Conservation (phyloP, 1,139 yeast genomes). For the Taphrina deformans region DNA sequence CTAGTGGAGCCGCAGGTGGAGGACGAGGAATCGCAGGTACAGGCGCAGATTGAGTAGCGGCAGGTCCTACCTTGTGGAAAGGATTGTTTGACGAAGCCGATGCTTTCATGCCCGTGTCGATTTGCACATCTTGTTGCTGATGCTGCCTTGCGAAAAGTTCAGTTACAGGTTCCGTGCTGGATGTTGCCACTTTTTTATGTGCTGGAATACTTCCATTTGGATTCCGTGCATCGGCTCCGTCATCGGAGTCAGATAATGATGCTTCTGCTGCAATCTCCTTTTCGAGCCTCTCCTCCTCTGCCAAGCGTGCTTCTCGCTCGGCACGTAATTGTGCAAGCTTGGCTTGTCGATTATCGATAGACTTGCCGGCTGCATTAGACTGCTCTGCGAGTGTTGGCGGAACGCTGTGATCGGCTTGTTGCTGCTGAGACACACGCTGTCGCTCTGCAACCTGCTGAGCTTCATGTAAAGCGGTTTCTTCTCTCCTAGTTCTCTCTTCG, state of each 20-base stretch:
- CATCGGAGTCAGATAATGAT: constrained; percentile 39
- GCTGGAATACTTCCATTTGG: not conserved
- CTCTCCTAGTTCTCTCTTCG: constrained; percentile 26
- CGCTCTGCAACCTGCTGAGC: constrained; percentile 39
- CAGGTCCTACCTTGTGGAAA: constrained; percentile 19
- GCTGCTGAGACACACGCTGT: constrained; percentile 33
- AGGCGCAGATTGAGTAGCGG: constrained; percentile 23
- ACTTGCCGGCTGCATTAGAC: not conserved
- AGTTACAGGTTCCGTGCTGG: not conserved
- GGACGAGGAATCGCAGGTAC: constrained; percentile 38
- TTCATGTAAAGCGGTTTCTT: constrained; percentile 21
- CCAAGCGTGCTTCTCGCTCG: constrained; percentile 61
- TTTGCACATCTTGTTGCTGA: not conserved
- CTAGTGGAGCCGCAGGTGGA: constrained; percentile 24
- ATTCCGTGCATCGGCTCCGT: not conserved
- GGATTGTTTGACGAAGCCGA: constrained; percentile 24
- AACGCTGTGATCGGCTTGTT: not conserved
- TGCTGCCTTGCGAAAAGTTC: not conserved
- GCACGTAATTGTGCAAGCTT: constrained; percentile 60
- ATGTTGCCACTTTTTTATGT: not conserved
- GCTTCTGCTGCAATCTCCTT: constrained; percentile 49
- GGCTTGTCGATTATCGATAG: constrained; percentile 56
- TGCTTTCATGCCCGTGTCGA: not conserved
- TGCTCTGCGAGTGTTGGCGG: not conserved
- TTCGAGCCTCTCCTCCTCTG: constrained; percentile 46